phyloP scores from a whole-genome alignment of 805 yeast species.

The Metschnikowia peoriensis region DNA sequence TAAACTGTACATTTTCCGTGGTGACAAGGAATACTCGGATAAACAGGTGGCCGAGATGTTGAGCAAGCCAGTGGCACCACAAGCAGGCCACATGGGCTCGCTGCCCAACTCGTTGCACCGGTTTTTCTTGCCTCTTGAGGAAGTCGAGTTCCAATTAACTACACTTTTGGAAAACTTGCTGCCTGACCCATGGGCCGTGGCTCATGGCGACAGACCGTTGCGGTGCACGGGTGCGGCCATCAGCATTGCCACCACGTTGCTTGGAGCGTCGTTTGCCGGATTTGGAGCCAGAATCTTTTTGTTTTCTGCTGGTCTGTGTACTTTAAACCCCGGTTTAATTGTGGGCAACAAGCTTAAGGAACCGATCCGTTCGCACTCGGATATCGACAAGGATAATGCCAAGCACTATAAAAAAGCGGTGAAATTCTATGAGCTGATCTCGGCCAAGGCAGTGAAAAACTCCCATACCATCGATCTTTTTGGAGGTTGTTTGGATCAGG shows the following conservation, averaged over 20 bases:
- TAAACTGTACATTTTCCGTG: conserved; percentile 82
- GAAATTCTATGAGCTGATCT: conserved; percentile 73
- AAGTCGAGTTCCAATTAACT: conserved; percentile 81
- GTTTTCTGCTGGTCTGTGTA: conserved; percentile 94
- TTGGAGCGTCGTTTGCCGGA: conserved; percentile 80
- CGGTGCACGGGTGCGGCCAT: conserved; percentile 94
- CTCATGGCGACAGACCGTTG: conserved; percentile 77
- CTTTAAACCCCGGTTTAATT: conserved; percentile 90
- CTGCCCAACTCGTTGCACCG: conserved; percentile 44
- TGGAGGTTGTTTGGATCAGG: conserved; percentile 95
- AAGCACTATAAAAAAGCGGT: conserved; percentile 84
- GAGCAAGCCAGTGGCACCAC: conserved; percentile 31
- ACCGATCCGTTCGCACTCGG: conserved; percentile 96
- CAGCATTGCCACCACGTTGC: conserved; percentile 74
- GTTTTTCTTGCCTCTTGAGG: conserved; percentile 70
- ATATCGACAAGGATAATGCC: conserved; percentile 86
- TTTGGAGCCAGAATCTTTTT: conserved; percentile 86
- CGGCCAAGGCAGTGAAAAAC: conserved; percentile 63
- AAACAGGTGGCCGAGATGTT: conserved; percentile 60
- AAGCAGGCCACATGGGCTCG: conserved; percentile 25
- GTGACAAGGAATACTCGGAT: conserved; percentile 79
- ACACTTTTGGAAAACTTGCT: conserved; percentile 74
- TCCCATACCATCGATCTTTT: conserved; percentile 86
- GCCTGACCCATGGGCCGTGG: conserved; percentile 86
- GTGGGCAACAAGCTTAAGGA: conserved; percentile 90